A percentile compares a stretch with the other conserved stretches of the same genome.
Conservation (phyloP, 78 protist genomes). For the Protostelium mycophagum region DNA sequence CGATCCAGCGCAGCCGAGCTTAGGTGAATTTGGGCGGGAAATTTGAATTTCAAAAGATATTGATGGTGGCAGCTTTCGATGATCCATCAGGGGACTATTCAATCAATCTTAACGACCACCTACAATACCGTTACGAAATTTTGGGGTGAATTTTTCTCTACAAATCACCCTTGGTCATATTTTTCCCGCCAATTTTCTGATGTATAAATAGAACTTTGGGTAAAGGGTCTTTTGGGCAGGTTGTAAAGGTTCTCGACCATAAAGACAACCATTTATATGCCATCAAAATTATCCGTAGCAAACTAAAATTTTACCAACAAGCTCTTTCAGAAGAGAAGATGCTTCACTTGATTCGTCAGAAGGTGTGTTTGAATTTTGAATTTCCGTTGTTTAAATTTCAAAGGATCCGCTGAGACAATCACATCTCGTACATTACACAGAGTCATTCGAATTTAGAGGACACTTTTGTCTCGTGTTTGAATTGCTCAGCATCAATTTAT, state of each 20-base stretch:
- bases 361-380: constrained; percentile 82
- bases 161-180: constrained; percentile 81
- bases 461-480: constrained; percentile 92
- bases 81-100: not conserved
- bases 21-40: not conserved
- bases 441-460: constrained; percentile 69
- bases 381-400: constrained; percentile 72
- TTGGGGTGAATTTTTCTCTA: not conserved
- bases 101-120: constrained; percentile 3
- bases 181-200: constrained; percentile 85
- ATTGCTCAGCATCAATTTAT: constrained; percentile 70
- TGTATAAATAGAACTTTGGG: constrained; percentile 91
- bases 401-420: constrained; percentile 57
- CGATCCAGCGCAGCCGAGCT: too few species aligned
- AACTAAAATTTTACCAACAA: constrained; percentile 90
- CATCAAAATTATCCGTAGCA: constrained; percentile 83
- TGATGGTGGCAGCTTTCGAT: not conserved
- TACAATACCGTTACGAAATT: constrained; percentile 5
- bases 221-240: constrained; percentile 92
- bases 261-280: constrained; percentile 68
- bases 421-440: constrained; percentile 77
- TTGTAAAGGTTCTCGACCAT: constrained; percentile 51
- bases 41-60: not conserved
- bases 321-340: constrained; percentile 91
- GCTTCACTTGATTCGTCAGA: constrained; percentile 63